A percentile compares a stretch with the other conserved stretches of the same genome.
These are phyloP conservation scores for Gliomastix tumulicola DNA, from an alignment of 2,329 filamentous ascomycete genomes.

Conservation along the genomic window DNA sequence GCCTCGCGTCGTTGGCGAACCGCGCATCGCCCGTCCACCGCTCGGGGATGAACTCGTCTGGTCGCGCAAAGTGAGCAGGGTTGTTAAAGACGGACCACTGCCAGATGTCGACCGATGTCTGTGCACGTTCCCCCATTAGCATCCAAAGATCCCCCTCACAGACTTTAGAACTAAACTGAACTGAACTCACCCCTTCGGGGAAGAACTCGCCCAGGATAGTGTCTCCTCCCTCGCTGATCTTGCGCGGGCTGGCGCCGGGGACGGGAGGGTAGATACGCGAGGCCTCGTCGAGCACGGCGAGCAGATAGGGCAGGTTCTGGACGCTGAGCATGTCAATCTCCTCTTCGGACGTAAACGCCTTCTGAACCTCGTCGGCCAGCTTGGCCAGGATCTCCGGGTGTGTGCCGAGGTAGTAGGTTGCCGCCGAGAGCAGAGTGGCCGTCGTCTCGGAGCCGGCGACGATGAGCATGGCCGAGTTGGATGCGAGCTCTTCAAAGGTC, in stretches of 20 bases:
- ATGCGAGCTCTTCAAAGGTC: not conserved
- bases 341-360: conserved; percentile 9
- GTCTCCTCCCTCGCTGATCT: not conserved
- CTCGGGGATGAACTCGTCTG: conserved; percentile 27
- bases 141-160: too few relatives aligned
- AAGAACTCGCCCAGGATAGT: not conserved
- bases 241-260: conserved; percentile 9
- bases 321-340: conserved; percentile 22
- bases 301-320: conserved; percentile 25
- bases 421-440: conserved; percentile 31
- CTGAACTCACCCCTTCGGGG: not conserved
- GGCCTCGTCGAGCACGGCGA: conserved; percentile 22
- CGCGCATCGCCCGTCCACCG: conserved; percentile 19
- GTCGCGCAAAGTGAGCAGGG: conserved; percentile 17
- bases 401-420: conserved; percentile 28
- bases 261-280: conserved; percentile 25
- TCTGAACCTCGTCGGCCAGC: conserved; percentile 1
- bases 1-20: conserved; percentile 13
- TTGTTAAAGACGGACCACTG: not conserved
- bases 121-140: too few relatives aligned
- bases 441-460: conserved; percentile 36
- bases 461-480: not conserved
- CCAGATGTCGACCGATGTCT: too few relatives aligned
- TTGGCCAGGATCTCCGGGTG: not conserved
- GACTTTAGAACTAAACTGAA: too few relatives aligned